Evolutionary conservation across 2,329 filamentous ascomycete genomes (phyloP), one percentile per base, ranked within the genome.

Genomic region (Nothopassalora personata): DNA sequence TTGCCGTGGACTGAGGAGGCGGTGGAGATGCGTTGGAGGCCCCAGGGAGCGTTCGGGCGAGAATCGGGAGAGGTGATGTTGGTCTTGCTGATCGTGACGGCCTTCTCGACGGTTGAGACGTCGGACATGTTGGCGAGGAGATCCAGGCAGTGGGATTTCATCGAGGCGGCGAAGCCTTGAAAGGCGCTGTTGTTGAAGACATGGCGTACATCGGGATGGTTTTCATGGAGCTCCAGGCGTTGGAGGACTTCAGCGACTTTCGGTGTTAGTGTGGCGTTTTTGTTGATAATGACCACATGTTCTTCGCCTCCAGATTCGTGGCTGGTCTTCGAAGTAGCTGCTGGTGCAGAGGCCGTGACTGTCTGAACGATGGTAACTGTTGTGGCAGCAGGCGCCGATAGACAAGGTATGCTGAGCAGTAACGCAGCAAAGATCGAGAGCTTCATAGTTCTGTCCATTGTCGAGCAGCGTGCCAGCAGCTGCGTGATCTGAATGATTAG

Each of bases 21-120:
- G 15, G 68, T 69, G 4, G 77, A 79, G 57, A 80, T 75, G 57
- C 76, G 73, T 65, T 79, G 73, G 8, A 80, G 71, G 47, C 78
- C 78, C 78, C 78, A 80, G 0, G 78, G 76, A 10, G 77, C 68
- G 45, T 71, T 68, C 3, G 64, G 54, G 23, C 74, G 71, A 15
- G 60, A 65, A 9, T 68, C 59, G 13, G 67, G 66, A 4, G 65
- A 59, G 27, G 54, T 46, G 23, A 61, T 53, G 5, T 68, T 71
- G 53, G 69, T 60, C 53, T 53, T 56, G n/a, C 53, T 57, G 54
- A 65, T 54, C 2, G 59, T 54, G 19, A 59, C 69, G 53, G 73
- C 71, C 64, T 76, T 71, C 61, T 79, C 78, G 11, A 80, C 72
- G 9, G 73, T 57, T 4, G 67, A 69, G 54, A 80, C 68, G 47